Percentiles rank a stretch among this genome's conserved stretches.
Evolutionary conservation across 345 rosid species (phyloP).

Genomic region (Capsella bursapastoris): DNA sequence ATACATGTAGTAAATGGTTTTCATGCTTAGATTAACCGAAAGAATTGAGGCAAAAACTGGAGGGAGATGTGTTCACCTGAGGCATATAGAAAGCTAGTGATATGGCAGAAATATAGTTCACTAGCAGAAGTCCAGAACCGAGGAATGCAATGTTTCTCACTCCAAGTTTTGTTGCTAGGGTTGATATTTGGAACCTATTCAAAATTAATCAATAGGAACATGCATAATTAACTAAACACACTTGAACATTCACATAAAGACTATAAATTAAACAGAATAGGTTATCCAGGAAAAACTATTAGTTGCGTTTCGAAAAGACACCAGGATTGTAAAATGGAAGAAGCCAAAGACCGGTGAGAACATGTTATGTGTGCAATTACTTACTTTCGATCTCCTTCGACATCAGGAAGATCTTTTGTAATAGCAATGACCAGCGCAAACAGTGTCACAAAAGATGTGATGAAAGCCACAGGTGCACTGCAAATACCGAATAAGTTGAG

Average conservation of each 20-base stretch:
- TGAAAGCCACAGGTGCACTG: conserved; percentile 97
- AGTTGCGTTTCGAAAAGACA: not conserved
- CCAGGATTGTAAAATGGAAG: not conserved
- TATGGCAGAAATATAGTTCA: conserved; percentile 78
- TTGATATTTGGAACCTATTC: conserved; percentile 86
- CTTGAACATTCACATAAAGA: not conserved
- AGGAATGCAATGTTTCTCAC: conserved; percentile 92
- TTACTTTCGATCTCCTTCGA: conserved; percentile 98
- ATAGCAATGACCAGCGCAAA: conserved; percentile 95
- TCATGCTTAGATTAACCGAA: not conserved
- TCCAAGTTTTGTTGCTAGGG: conserved; percentile 91
- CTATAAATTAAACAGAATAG: not conserved
- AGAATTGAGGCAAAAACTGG: conserved; percentile 24
- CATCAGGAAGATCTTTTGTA: conserved; percentile 95
- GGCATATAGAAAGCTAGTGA: conserved; percentile 85
- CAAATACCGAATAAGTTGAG: conserved; percentile 35
- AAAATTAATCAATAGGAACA: conserved; percentile 17
- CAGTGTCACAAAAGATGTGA: conserved; percentile 85
- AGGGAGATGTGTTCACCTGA: conserved; percentile 60
- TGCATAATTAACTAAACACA: not conserved
- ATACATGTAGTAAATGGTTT: not conserved
- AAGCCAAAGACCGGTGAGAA: not conserved
- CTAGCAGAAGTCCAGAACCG: conserved; percentile 81
- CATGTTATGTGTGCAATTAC: conserved; percentile 33
- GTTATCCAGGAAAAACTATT: not conserved